Evolutionary conservation across 805 yeast genomes (phyloP).

Genomic region (Kluyveromyces aestuarii): DNA sequence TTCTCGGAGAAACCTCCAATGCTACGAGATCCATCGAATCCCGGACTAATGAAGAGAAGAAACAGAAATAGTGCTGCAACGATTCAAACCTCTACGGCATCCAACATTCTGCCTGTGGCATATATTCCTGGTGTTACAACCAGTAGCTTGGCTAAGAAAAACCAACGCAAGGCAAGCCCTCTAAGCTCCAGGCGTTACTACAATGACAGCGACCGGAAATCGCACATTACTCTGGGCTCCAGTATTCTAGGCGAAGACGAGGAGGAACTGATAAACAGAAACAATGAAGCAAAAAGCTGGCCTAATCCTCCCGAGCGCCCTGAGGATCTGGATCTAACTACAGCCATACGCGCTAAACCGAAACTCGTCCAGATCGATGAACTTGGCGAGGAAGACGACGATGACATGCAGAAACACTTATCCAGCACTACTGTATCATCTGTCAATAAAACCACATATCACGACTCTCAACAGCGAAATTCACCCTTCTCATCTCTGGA

Average conservation of each 20-base stretch:
- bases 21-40: neutral
- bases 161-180: slow-evolving; percentile 8
- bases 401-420: slow-evolving; percentile 2
- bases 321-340: slow-evolving; percentile 31
- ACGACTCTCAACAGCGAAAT: too few species aligned
- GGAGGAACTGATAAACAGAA: slow-evolving; percentile 23
- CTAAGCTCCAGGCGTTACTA: neutral
- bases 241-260: slow-evolving; percentile 35
- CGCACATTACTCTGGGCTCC: slow-evolving; percentile 33
- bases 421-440: too few species aligned
- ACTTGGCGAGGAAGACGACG: slow-evolving; percentile 13
- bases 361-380: slow-evolving; percentile 39
- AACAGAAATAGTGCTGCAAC: slow-evolving; percentile 45
- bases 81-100: slow-evolving; percentile 58
- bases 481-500: neutral
- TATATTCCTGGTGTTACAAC: slow-evolving; percentile 90
- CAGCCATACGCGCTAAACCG: slow-evolving; percentile 73
- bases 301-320: neutral
- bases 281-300: slow-evolving; percentile 3
- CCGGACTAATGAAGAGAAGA: slow-evolving; percentile 5
- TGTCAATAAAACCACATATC: too few species aligned
- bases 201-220: slow-evolving; percentile 17
- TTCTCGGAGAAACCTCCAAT: slow-evolving; percentile 1
- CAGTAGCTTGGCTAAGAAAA: slow-evolving; percentile 28
- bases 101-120: slow-evolving; percentile 84